Evolutionary conservation across 2,329 filamentous ascomycete species (phyloP).

Genomic region (Alternaria sp.): DNA sequence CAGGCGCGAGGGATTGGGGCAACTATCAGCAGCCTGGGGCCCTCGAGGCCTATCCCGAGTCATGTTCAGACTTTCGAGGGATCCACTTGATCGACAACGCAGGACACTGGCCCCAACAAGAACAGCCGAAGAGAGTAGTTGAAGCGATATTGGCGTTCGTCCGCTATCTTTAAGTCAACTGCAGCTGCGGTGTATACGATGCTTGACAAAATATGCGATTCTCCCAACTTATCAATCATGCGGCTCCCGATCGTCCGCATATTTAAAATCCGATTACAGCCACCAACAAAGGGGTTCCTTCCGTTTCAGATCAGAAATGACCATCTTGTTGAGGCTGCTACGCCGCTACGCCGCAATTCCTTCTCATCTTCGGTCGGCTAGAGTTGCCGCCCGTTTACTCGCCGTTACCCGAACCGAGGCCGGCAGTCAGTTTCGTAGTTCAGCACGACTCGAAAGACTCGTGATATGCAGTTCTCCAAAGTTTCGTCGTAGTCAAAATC

Average conservation of each 20-base stretch:
- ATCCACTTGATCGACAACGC: constrained; percentile 63
- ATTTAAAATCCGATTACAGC: background rate
- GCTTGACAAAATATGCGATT: background rate
- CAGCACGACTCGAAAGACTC: background rate
- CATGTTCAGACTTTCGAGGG: constrained; percentile 62
- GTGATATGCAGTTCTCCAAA: background rate
- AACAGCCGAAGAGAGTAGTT: constrained; percentile 63
- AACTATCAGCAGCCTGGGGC: constrained; percentile 71
- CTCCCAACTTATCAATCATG: background rate
- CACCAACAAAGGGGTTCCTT: background rate
- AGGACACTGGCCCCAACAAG: constrained; percentile 75
- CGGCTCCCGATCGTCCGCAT: background rate
- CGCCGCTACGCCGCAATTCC: background rate
- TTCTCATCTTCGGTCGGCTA: background rate
- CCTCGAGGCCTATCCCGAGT: constrained; percentile 62
- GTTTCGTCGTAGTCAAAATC: background rate
- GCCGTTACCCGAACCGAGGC: background rate
- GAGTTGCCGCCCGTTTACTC: background rate
- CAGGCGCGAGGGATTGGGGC: constrained; percentile 69
- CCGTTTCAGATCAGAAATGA: background rate
- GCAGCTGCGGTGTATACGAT: background rate
- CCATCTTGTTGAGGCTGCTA: background rate
- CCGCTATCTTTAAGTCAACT: constrained; percentile 12
- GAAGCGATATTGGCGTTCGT: constrained; percentile 56
- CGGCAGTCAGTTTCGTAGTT: background rate